A percentile compares a stretch with the other conserved stretches of the same genome.
Conservation (phyloP, 306 rosid species). For the Glycine soja region DNA sequence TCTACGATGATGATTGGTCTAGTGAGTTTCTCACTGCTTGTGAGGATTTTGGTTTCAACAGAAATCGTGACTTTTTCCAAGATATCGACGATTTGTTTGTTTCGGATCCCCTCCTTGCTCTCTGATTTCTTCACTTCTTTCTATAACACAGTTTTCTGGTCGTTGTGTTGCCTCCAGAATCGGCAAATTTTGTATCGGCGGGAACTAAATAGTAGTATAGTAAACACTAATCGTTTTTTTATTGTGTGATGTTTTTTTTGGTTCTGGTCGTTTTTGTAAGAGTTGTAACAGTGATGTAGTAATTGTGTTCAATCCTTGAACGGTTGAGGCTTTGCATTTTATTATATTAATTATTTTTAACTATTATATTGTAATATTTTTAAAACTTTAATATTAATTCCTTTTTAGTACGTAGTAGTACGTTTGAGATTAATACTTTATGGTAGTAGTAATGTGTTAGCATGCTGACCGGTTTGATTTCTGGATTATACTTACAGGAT, state of each 20-base stretch:
- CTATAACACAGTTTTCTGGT: slow-evolving; percentile 28
- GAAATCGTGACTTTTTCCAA: slow-evolving; percentile 74
- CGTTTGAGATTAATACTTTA: background rate
- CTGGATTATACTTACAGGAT: too few relatives aligned
- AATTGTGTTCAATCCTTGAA: slow-evolving; percentile 11
- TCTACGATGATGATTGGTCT: slow-evolving; percentile 36
- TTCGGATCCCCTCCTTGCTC: slow-evolving; percentile 70
- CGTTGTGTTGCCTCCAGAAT: slow-evolving; percentile 41
- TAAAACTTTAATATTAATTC: background rate
- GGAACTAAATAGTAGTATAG: slow-evolving; percentile 12
- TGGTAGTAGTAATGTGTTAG: too few relatives aligned
- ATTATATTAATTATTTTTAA: background rate
- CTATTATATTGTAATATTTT: too few relatives aligned
- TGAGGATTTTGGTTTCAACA: slow-evolving; percentile 51
- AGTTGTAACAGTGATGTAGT: slow-evolving; percentile 22
- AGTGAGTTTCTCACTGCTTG: slow-evolving; percentile 42
- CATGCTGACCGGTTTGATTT: too few relatives aligned
- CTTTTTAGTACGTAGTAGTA: background rate
- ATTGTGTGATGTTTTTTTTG: background rate
- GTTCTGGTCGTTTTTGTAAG: background rate
- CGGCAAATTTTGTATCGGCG: slow-evolving; percentile 66
- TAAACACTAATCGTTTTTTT: slow-evolving; percentile 15
- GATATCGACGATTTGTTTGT: slow-evolving; percentile 85
- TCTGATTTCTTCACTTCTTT: slow-evolving; percentile 38
- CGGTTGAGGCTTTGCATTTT: background rate